Evolutionary conservation across 23 red algal genomes (phyloP).

Genomic region (Porphyridium purpureum): DNA sequence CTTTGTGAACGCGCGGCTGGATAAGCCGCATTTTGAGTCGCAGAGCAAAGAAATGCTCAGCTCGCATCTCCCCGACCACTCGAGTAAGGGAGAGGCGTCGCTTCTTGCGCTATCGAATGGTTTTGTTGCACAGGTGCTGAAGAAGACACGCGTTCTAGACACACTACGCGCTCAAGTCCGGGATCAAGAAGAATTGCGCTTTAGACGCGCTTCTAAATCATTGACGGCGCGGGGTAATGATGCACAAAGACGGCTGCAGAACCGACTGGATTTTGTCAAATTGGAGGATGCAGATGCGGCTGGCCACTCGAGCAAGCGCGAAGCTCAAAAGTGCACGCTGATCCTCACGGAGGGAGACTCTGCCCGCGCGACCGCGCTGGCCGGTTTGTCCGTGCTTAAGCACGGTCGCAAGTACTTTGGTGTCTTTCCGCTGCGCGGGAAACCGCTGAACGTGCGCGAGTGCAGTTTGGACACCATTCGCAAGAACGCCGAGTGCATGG

Average conservation of each 20-base stretch:
- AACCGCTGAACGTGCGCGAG: constrained; percentile 38
- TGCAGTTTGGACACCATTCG: constrained; percentile 11
- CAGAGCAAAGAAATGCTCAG: constrained; percentile 38
- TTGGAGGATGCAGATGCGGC: constrained; percentile 37
- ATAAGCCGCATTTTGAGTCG: constrained; percentile 39
- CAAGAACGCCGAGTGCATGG: constrained; percentile 17
- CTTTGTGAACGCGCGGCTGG: constrained; percentile 20
- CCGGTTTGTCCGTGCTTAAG: constrained; percentile 31
- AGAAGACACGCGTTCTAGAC: too few species aligned
- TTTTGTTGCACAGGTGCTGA: too few species aligned
- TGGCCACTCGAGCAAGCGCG: constrained; percentile 10
- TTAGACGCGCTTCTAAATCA: too few species aligned
- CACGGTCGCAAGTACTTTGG: constrained; percentile 31
- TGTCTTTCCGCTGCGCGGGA: constrained; percentile 34
- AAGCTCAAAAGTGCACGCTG: constrained; percentile 19
- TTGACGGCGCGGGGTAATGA: too few species aligned
- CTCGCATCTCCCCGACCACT: constrained; percentile 1
- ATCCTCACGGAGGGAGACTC: constrained; percentile 51
- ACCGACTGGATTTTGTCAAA: too few species aligned
- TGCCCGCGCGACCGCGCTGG: constrained; percentile 29
- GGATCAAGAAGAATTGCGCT: too few species aligned
- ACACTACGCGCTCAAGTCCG: too few species aligned
- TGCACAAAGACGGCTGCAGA: too few species aligned
- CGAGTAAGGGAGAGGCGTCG: too few species aligned
- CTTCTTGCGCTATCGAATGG: too few species aligned